A percentile compares a stretch with the other conserved stretches of the same genome.
Conservation (phyloP, 495 filamentous ascomycete genomes). For the Talaromyces liani region DNA sequence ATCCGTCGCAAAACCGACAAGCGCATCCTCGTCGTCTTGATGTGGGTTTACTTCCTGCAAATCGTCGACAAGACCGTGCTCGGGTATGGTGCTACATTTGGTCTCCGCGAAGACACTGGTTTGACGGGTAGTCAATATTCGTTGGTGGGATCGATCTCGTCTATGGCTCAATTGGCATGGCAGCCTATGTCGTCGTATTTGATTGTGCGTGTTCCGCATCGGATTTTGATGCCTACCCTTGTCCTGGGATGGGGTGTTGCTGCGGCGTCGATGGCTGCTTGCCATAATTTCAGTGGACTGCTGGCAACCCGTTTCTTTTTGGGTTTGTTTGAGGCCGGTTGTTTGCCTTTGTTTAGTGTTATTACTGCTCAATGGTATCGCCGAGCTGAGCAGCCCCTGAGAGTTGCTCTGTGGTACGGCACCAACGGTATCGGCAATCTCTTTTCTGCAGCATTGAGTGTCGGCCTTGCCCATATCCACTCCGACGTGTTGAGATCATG, state of each 20-base stretch:
- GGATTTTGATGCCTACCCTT: constrained; percentile 55
- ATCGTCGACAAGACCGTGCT: constrained; percentile 61
- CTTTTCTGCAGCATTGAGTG: constrained; percentile 36
- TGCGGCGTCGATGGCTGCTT: constrained; percentile 38
- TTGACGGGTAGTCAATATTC: constrained; percentile 55
- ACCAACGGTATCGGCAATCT: constrained; percentile 44
- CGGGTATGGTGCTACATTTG: constrained; percentile 56
- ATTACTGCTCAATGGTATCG: constrained; percentile 45
- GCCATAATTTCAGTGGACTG: constrained; percentile 31
- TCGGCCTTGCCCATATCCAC: constrained; percentile 48
- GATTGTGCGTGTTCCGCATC: constrained; percentile 58
- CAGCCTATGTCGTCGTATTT: constrained; percentile 58
- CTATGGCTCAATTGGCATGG: constrained; percentile 59
- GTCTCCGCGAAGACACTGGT: constrained; percentile 45
- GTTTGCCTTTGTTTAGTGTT: constrained; percentile 50
- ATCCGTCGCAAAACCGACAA: constrained; percentile 56
- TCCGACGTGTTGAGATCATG: constrained; percentile 45
- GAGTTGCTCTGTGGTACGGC: constrained; percentile 44
- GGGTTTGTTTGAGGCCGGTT: constrained; percentile 47
- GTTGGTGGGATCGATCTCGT: constrained; percentile 51
- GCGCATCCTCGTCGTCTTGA: constrained; percentile 48
- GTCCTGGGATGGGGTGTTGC: constrained; percentile 47
- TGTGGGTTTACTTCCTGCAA: constrained; percentile 60
- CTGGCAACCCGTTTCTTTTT: constrained; percentile 42
- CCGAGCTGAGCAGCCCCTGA: constrained; percentile 39